phyloP scores from a whole-genome alignment of 139 green algal genomes.

The Dunaliella primolecta region DNA sequence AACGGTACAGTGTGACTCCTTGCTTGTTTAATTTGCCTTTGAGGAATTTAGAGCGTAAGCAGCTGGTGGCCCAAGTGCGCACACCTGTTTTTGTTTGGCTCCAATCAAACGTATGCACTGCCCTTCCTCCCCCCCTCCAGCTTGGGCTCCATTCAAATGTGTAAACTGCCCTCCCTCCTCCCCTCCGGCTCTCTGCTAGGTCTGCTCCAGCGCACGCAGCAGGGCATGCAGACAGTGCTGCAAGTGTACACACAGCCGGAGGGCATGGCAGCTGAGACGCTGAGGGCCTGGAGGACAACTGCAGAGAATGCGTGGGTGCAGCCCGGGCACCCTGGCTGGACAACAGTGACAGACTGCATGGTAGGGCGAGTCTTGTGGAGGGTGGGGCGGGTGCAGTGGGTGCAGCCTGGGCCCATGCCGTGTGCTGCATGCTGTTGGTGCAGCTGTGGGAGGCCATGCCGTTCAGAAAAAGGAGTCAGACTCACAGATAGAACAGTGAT shows the following conservation, averaged over 20 bases:
- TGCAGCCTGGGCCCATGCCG: no score
- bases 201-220: slow-evolving; percentile 1
- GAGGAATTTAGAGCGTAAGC: no score
- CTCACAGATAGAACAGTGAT: no score
- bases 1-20: no score
- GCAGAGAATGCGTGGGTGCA: slow-evolving; percentile 39
- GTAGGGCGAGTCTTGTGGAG: no score
- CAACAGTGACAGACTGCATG: slow-evolving; percentile 42
- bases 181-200: no score
- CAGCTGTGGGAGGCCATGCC: no score
- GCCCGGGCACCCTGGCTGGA: slow-evolving; percentile 39
- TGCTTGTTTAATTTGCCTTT: no score
- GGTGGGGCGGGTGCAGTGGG: background rate
- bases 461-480: no score
- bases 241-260: slow-evolving; percentile 26
- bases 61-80: no score
- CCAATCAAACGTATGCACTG: background rate
- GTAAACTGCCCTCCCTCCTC: background rate
- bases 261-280: background rate
- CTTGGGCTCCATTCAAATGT: slow-evolving; percentile 1
- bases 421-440: no score
- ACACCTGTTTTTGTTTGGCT: no score
- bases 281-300: slow-evolving; percentile 15
- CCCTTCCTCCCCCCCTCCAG: background rate
- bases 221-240: background rate